These are phyloP conservation scores for Solanum appendiculatum DNA, from an alignment of 257 asterid genomes.

Conservation along the genomic window DNA sequence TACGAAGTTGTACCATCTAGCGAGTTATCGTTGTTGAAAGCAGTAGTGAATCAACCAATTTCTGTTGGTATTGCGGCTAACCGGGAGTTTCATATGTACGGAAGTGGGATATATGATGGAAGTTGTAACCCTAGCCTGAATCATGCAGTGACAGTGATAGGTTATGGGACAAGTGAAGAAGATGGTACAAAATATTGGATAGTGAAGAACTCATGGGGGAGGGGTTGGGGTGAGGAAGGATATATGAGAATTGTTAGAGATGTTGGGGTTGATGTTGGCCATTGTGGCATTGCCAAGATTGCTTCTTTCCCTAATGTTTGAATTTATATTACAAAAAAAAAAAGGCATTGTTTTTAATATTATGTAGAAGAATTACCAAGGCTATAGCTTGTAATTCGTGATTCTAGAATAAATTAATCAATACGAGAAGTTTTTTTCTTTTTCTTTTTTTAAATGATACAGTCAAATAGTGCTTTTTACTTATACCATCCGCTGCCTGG, in stretches of 20 bases:
- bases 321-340: neutral
- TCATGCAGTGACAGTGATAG: neutral
- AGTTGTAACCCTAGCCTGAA: neutral
- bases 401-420: too few species aligned
- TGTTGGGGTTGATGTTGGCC: neutral
- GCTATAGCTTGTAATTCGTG: too few species aligned
- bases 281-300: neutral
- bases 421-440: too few species aligned
- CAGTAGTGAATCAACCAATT: neutral
- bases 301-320: slow-evolving; percentile 1
- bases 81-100: neutral
- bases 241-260: neutral
- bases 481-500: too few species aligned
- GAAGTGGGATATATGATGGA: neutral
- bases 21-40: neutral
- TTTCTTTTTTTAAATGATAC: too few species aligned
- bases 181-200: neutral
- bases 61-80: neutral
- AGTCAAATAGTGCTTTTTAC: too few species aligned
- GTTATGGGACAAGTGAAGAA: neutral
- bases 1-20: neutral
- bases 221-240: neutral
- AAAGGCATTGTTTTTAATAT: too few species aligned
- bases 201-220: neutral
- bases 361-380: too few species aligned